phyloP scores from a whole-genome alignment of 768 basidiomycete species.

The Piloderma croceum region DNA sequence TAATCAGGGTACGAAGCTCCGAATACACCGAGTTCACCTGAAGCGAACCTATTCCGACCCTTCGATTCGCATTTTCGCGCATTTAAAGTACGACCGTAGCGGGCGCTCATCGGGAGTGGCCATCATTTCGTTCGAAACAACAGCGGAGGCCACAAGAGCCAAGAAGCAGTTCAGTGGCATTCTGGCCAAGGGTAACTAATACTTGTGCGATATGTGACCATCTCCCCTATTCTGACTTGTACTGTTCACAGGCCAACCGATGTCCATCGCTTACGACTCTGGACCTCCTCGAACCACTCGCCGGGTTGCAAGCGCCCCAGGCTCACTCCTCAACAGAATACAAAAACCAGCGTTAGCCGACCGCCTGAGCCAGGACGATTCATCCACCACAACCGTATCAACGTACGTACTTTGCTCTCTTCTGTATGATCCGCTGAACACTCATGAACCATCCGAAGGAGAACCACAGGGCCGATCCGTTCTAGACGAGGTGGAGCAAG shows the following conservation, averaged over 20 bases:
- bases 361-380: slow-evolving; percentile 52
- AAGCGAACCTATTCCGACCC: slow-evolving; percentile 44
- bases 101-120: slow-evolving; percentile 87
- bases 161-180: slow-evolving; percentile 84
- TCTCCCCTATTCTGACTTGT: neutral
- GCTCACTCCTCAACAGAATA: slow-evolving; percentile 71
- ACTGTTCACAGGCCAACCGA: slow-evolving; percentile 62
- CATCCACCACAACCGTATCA: slow-evolving; percentile 14
- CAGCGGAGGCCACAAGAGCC: slow-evolving; percentile 73
- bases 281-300: slow-evolving; percentile 36
- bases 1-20: slow-evolving; percentile 89
- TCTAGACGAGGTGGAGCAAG: slow-evolving; percentile 25
- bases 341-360: slow-evolving; percentile 68
- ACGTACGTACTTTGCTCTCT: neutral
- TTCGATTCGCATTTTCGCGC: slow-evolving; percentile 32
- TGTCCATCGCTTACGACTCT: slow-evolving; percentile 62
- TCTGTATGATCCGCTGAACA: neutral
- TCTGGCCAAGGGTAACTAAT: slow-evolving; percentile 78
- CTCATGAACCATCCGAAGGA: slow-evolving; percentile 33
- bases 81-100: slow-evolving; percentile 87
- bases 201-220: neutral
- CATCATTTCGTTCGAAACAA: slow-evolving; percentile 71
- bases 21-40: slow-evolving; percentile 52
- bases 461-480: slow-evolving; percentile 30
- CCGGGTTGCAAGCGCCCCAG: slow-evolving; percentile 45